Evolutionary conservation across 2,329 filamentous ascomycete species (phyloP), one percentile per base, ranked within the genome.

Genomic region (Dactylellina leptospora): DNA sequence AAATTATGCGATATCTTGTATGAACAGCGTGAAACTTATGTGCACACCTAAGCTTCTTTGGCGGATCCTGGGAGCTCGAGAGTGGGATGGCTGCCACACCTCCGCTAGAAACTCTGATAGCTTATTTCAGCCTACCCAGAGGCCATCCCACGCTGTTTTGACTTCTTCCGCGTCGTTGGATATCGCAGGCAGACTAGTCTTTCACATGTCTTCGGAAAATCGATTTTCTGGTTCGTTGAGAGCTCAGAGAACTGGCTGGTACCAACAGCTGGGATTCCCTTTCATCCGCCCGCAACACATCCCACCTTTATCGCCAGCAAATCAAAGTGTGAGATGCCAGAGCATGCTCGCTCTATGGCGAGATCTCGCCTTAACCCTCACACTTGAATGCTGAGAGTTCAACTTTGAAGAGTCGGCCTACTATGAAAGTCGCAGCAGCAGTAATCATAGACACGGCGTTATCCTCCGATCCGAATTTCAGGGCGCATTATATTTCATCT

Each of bases 121-220:
- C 64, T 70, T 70, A 70, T 47, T 70, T 70, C 64, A 56, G 56
- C 56, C 56, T 38, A 51, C 56, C 22, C 10, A n/a, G n/a, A 61
- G 40, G 40, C 18, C 63, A 69, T 69, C 64, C 56, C 64, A 55
- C 64, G 48, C 50, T 22, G 11, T 38, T 33, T 33, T 33, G 11
- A 33, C 11, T 6, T 11, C 36, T 22, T 51, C n/a, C 30, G 2
- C 59, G 50, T 25, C 38, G 45, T 10, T 59, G 33, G 45, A 44
- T n/a, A 55, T 44, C 42, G 54, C 38, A 45, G 22, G 18, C 18
- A 18, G 4, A 20, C n/a, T 40, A 58, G 25, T 22, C 28, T 40
- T 70, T 70, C 64, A 70, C 64, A 70, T 70, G 64, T 40, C 56
- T 56, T 70, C 64, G 64, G 64, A 70, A 62, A 50, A 61, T 61